Evolutionary conservation across 2,329 filamentous ascomycete species (phyloP).

Genomic region (Knufia fluminis): DNA sequence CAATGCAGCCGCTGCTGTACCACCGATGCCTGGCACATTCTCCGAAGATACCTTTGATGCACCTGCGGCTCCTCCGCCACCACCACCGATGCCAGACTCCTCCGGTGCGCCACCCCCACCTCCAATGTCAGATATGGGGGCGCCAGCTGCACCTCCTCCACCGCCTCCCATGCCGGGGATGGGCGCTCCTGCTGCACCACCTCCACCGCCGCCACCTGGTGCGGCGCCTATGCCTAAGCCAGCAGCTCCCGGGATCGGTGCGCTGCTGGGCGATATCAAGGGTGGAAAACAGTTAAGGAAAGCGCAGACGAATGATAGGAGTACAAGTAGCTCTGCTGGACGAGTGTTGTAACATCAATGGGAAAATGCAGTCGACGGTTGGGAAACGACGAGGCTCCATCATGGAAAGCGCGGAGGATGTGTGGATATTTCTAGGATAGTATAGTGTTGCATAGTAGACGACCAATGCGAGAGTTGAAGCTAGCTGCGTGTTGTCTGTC

Average conservation of each 20-base stretch:
- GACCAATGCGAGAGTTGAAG: too few relatives aligned
- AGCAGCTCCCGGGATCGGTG: constrained; percentile 41
- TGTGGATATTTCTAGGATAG: too few relatives aligned
- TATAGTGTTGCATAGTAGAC: too few relatives aligned
- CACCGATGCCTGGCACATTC: constrained; percentile 38
- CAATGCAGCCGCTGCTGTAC: constrained; percentile 34
- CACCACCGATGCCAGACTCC: constrained; percentile 33
- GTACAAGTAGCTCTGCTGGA: constrained; percentile 62
- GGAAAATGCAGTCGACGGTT: background rate
- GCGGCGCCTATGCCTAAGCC: constrained; percentile 20
- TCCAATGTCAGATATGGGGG: constrained; percentile 17
- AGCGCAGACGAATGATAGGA: constrained; percentile 82
- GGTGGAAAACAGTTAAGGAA: constrained; percentile 69
- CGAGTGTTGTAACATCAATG: constrained; percentile 45
- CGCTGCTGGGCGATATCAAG: constrained; percentile 75
- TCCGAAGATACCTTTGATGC: constrained; percentile 19
- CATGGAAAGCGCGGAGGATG: background rate
- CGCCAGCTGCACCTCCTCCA: constrained; percentile 22
- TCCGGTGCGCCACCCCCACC: constrained; percentile 35
- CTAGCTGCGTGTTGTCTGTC: too few relatives aligned
- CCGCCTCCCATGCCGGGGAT: constrained; percentile 33
- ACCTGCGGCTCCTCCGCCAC: constrained; percentile 30
- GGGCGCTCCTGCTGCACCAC: constrained; percentile 31
- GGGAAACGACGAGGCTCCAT: background rate
- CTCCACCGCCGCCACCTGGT: constrained; percentile 21